Base-by-base conservation (phyloP, 306 rosid species). In the Echinosophora koreensis region DNA sequence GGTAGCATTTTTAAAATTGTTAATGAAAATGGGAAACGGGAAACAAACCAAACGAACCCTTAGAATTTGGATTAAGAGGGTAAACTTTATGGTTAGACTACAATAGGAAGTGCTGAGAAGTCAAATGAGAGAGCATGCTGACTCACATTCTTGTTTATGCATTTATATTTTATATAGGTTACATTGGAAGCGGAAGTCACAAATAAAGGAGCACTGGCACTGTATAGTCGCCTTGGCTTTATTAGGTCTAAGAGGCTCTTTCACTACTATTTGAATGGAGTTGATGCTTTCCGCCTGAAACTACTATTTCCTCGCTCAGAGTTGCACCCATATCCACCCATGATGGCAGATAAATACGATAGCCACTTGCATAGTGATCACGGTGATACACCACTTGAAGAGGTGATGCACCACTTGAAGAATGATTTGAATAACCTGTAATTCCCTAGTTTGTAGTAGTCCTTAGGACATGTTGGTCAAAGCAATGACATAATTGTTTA, bases 171-270 rank as follows among this genome's bases (percentile, higher is more conserved):
- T 34, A 35, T 67, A 16, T 49, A 94, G 97, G 99, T 95, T 73
- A 92, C 97, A 9, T 62, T 95, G 81, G 99, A 95, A 81, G 97
- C 99, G 5, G 99, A 95, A 87, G 99, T 95, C 59, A 95, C 96
- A 51, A 95, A 95, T 80, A 89, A 86, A 85, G 99, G 99, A 88
- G 97, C 99, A 18, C 85, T 95, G 70, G 97, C 99, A 1, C 59
- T 95, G 14, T 95, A 95, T 13, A 96, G 97, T n/a, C 96, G 97
- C 15, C 96, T 95, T 57, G 99, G 99, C 71, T 95, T 95, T 74
- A 83, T 92, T 5, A 84, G 97, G 81, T 92, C 97, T n/a, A 92
- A 95, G 64, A 74, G 99, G 30, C 97, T 95, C 39, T 95, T 90
- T 80, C 97, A 86, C 68, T 95, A 95, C 87, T 95, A 95, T 87